Evolutionary conservation across 441 rosid genomes (phyloP), one percentile per base, ranked within the genome.

Genomic region (Arabidopsis hybrid): DNA sequence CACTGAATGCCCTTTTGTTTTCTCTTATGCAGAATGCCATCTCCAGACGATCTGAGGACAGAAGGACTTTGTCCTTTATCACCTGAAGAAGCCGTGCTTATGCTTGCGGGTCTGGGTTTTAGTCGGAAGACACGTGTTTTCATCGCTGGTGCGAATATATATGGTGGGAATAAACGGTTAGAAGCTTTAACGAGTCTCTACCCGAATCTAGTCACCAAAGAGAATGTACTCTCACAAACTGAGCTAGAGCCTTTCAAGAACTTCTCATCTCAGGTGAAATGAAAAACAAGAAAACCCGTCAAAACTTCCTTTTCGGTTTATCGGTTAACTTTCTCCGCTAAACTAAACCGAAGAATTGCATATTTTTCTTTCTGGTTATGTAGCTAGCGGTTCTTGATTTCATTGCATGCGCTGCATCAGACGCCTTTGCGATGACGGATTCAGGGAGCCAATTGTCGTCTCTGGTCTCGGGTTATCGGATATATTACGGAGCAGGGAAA

Each of bases 341-440:
- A 21, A 21, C 16, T 0, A 8, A 18, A 53, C 47, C 40, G 13
- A 43, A 34, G 55, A 6, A 16, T 56, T 55, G 11, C 12, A 29
- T 13, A 1, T 7, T 4, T 10, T 42, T 60, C 2, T 56, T 39
- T 57, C 26, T 9, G 43, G 50, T 49, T 76, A 3, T 86, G 81
- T 74, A 95, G 98, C 82, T 90, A 63, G 97, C 98, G 17, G 98
- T 92, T 29, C 84, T 95, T 76, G 99, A 95, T 85, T 95, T 90
- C 80, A 90, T 95, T 43, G 92, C 81, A 4, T 93, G 98, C 80
- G 82, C 91, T 4, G 88, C 97, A 26, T 78, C 98, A 0, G 87
- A 90, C 74, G 97, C 96, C 60, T 95, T 95, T 82, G 96, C 98
- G 18, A 91, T 95, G 99, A 91, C 99, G 1, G 99, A 93, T 80